Conservation (phyloP, 345 rosid genomes). For the Isatis tinctoria region DNA sequence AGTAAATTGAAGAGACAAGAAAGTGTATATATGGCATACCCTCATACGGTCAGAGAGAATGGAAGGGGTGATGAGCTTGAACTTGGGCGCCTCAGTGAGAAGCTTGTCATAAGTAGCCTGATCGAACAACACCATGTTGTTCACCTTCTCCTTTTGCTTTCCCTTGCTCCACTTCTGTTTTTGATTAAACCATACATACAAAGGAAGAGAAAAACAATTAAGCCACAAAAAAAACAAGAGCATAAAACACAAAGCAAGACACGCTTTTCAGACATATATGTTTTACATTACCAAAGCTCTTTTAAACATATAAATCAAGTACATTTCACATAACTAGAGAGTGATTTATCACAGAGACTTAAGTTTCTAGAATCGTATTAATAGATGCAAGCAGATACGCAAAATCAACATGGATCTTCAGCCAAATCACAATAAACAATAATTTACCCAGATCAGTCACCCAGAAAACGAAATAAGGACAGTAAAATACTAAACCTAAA, state of each 20-base stretch:
- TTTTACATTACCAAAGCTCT: background rate
- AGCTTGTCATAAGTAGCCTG: slow-evolving; percentile 82
- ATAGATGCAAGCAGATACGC: background rate
- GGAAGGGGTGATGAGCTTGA: slow-evolving; percentile 77
- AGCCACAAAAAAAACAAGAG: background rate
- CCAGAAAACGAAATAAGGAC: background rate
- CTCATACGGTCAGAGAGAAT: slow-evolving; percentile 70
- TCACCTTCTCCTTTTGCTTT: slow-evolving; percentile 94
- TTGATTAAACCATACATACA: background rate
- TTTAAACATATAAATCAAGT: background rate
- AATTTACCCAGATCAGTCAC: background rate
- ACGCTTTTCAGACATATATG: background rate
- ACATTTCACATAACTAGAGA: too few species aligned
- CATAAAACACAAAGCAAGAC: background rate
- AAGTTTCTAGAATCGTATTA: background rate
- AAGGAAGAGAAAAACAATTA: background rate
- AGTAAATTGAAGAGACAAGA: background rate
- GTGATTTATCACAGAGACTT: too few species aligned
- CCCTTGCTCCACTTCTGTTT: slow-evolving; percentile 91
- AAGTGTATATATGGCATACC: slow-evolving; percentile 30
- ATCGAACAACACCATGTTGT: slow-evolving; percentile 87
- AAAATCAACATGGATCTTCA: background rate
- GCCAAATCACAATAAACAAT: too few species aligned
- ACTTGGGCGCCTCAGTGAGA: slow-evolving; percentile 68
- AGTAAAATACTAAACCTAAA: background rate